Percentiles rank a stretch among this genome's conserved stretches.
Evolutionary conservation across 768 basidiomycete genomes (phyloP).

Genomic region (Hysterangium stoloniferum): DNA sequence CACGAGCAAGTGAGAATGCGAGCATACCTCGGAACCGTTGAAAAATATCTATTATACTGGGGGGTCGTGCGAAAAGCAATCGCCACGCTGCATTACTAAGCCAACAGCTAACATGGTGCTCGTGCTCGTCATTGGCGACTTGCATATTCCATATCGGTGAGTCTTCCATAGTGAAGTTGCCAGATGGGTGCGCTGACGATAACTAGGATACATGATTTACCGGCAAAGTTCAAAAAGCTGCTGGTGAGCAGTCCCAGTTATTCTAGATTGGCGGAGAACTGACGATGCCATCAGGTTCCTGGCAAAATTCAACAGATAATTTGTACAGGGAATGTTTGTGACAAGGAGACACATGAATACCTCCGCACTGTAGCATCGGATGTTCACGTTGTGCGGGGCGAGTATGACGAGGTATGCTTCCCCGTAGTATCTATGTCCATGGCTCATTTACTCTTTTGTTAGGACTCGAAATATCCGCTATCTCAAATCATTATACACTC

Average conservation of each 20-base stretch:
- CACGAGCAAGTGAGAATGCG: too few species aligned
- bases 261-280: background rate
- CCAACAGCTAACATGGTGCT: constrained; percentile 55
- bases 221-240: constrained; percentile 94
- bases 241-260: constrained; percentile 44
- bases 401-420: constrained; percentile 79
- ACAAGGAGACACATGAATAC: constrained; percentile 96
- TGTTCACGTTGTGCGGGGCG: constrained; percentile 85
- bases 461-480: constrained; percentile 68
- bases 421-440: background rate
- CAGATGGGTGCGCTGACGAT: background rate
- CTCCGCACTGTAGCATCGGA: constrained; percentile 90
- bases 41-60: too few species aligned
- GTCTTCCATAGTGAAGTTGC: background rate
- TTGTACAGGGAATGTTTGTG: constrained; percentile 95
- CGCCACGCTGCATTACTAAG: too few species aligned
- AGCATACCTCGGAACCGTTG: too few species aligned
- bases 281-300: constrained; percentile 38
- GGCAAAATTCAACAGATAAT: constrained; percentile 98
- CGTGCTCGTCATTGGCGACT: constrained; percentile 93
- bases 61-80: too few species aligned
- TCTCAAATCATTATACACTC: constrained; percentile 74
- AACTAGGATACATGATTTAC: constrained; percentile 70
- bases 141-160: constrained; percentile 81
- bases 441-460: constrained; percentile 11